Percentiles rank a stretch among this genome's conserved stretches.
Conservation (phyloP, 2,329 filamentous ascomycete genomes). For the Zasmidium citrigriseum region DNA sequence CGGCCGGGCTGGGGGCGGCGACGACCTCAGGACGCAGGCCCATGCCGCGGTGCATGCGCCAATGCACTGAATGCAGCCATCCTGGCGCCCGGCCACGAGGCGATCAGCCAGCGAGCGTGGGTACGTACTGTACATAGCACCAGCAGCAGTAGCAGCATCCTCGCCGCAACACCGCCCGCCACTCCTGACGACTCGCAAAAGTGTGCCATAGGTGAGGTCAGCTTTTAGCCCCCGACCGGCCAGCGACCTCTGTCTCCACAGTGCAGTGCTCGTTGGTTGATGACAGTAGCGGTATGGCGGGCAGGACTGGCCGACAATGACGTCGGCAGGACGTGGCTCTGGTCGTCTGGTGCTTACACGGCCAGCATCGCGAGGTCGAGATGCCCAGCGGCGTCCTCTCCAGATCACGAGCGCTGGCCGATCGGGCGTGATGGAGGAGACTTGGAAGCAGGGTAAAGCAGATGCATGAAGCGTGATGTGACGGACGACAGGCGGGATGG, state of each 20-base stretch:
- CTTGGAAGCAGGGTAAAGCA: not conserved
- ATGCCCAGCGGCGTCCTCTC: not conserved
- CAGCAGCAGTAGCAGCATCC: not conserved
- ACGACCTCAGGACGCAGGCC: too few relatives aligned
- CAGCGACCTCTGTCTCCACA: too few relatives aligned
- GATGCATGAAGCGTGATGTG: not conserved
- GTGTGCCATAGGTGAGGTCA: not conserved
- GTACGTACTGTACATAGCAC: not conserved
- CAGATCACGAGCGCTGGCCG: not conserved
- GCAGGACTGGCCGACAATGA: not conserved
- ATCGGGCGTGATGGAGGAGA: not conserved
- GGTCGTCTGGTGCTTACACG: not conserved
- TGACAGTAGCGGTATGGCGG: not conserved
- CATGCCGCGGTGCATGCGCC: not conserved
- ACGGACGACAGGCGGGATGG: not conserved
- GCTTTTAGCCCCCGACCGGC: not conserved
- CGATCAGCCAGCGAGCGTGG: not conserved
- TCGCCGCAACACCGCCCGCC: not conserved
- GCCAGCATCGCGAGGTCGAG: not conserved
- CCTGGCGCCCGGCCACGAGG: not conserved
- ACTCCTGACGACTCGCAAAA: not conserved
- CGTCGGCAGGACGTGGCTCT: not conserved
- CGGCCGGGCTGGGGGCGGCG: too few relatives aligned
- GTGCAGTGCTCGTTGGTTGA: not conserved
- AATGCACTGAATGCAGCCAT: not conserved